Evolutionary conservation across 352 stramenopile genomes (phyloP), one percentile per base, ranked within the genome.

Genomic region (Aphanomyces astaci): DNA sequence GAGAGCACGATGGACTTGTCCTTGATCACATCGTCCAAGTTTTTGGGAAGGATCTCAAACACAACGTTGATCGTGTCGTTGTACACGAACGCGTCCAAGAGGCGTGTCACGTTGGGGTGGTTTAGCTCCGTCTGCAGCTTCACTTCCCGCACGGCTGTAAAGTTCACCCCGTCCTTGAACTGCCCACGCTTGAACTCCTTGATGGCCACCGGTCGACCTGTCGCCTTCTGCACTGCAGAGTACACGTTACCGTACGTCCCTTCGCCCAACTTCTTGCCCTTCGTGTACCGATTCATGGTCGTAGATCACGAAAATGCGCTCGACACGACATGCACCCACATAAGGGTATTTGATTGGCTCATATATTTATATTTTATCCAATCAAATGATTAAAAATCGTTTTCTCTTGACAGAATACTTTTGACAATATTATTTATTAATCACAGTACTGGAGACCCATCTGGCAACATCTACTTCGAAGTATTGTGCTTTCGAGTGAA

Each of bases 41-140:
- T 93, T 65, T 80, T 91, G 40, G 87, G 86, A 63, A 94, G 74
- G 57, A 95, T 77, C 78, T 96, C 88, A 59, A 93, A 95, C 40
- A 96, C 88, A 32, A 96, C 77, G 73, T 95, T 94, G 71, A 96
- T 90, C 22, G 85, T 96, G 71, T 94, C 87, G 52, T 92, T 92
- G 53, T 84, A 75, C 22, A 93, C 85, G 56, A 92, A 96, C 19
- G 94, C 88, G 63, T 95, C 87, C 53, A 96, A 78, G 39, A 96
- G 76, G 71, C 94, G 82, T 55, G 91, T 80, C 5, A 93, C 81
- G 64, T 95, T 95, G 17, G 79, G 72, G 75, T 95, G 86, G 66
- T 91, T 89, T 59, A 95, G 81, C 71, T 95, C 86, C 9, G 81
- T 79, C 73, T 95, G 85, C 5, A 96, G 75, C 69, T 94, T 95